Base-by-base conservation (phyloP, 257 asterid genomes). In the Rubia yunnanensis region DNA sequence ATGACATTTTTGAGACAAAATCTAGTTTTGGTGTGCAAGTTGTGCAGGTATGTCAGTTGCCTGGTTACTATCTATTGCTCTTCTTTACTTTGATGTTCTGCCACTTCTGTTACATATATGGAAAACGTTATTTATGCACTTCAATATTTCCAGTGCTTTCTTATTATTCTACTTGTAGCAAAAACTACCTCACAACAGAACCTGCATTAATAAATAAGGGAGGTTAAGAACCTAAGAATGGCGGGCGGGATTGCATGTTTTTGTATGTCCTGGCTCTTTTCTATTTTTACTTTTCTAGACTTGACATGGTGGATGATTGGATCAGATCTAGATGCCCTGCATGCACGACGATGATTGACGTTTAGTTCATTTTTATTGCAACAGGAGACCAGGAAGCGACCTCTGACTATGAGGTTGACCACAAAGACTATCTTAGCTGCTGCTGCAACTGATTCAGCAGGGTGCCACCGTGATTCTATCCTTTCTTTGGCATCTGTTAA, bases 21-120 rank as follows among this genome's bases (percentile, higher is more conserved):
- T 94, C 99, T 79, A 85, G 88, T 74, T 88, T 90, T 35, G 99
- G 99, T 7, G 95, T 83, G 78, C 96, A 94, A 82, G 85, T 94
- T 38, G 99, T 94, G 78, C 97, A 94, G 99, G 99, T 92, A 88
- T 46, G 54, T 56, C 38, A 46, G 50, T 38, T 28, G 17, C 15
- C 17, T 70, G 22, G 3, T 17, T 14, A 48, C 11, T 26, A 52
- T 46, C 34, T 50, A 46, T 46, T 24, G 3, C 4, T 52, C 26
- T 38, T 39, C 31, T 62, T 38, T 70, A 17, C 20, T 55, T 36
- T 5, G 65, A 55, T 28, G 7, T 38, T 49, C 0, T 32, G n/a
- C 20, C 63, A 49, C 26, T 70, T 41, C 48, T 52, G 11, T 53
- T 2, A 35, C 3, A 36, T 13, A 10, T 50, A 26, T 26, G 63